Percentiles rank a stretch among this genome's conserved stretches.
Conservation (phyloP, 305 asterid species). For the Rubia balearica region DNA sequence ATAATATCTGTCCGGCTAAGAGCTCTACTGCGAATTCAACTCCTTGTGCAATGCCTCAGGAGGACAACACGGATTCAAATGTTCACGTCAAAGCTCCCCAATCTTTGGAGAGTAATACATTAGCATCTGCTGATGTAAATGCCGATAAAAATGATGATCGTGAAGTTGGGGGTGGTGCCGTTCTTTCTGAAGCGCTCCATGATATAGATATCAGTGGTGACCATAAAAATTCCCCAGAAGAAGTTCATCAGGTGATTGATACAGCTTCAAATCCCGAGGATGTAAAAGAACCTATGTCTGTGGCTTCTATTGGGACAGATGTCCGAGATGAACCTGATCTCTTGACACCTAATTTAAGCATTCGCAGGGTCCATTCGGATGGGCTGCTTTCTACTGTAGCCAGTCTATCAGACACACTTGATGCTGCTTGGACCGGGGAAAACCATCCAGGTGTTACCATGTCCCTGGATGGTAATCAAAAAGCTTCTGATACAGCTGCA, state of each 20-base stretch:
- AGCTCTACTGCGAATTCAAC: slow-evolving; percentile 30
- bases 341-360: slow-evolving; percentile 30
- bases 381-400: slow-evolving; percentile 48
- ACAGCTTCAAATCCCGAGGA: slow-evolving; percentile 21
- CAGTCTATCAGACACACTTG: slow-evolving; percentile 70
- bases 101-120: slow-evolving; percentile 23
- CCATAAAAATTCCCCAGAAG: slow-evolving; percentile 25
- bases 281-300: slow-evolving; percentile 24
- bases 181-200: slow-evolving; percentile 27
- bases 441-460: slow-evolving; percentile 31
- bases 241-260: slow-evolving; percentile 28
- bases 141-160: slow-evolving; percentile 32
- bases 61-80: slow-evolving; percentile 27
- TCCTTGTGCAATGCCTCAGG: slow-evolving; percentile 25
- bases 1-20: slow-evolving; percentile 29
- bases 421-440: slow-evolving; percentile 94
- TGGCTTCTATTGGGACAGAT: slow-evolving; percentile 29
- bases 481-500: slow-evolving; percentile 30
- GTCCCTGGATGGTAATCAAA: slow-evolving; percentile 29
- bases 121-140: slow-evolving; percentile 29
- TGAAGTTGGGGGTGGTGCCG: slow-evolving; percentile 19
- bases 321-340: slow-evolving; percentile 34
- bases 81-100: slow-evolving; percentile 28
- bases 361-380: slow-evolving; percentile 54
- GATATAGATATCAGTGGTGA: slow-evolving; percentile 23